A percentile compares a stretch with the other conserved stretches of the same genome.
These are phyloP conservation scores for Trichomonas vaginalis DNA, from an alignment of 208 protist species.

Conservation along the genomic window DNA sequence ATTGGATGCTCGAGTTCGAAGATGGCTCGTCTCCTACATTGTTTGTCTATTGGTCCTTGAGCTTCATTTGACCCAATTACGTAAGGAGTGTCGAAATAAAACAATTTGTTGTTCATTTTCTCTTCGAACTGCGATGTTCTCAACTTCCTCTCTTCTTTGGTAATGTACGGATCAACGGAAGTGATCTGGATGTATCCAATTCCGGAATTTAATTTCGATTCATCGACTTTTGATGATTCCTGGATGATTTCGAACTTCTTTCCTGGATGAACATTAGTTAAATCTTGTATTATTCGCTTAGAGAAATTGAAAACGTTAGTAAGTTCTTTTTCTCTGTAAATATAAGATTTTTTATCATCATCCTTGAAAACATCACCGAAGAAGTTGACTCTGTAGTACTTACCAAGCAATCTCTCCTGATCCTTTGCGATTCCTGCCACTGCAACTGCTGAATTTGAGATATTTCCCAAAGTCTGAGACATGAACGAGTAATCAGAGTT, in stretches of 20 bases:
- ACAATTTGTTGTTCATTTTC: background rate
- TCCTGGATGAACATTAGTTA: background rate
- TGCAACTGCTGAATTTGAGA: background rate
- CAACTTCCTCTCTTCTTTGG: background rate
- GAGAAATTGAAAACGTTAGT: background rate
- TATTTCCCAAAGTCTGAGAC: background rate
- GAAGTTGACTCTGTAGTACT: background rate
- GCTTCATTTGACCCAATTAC: background rate
- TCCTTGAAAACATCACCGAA: background rate
- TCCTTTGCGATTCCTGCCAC: background rate
- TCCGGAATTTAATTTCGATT: background rate
- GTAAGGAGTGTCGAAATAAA: background rate
- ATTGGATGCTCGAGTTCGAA: background rate
- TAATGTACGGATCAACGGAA: background rate
- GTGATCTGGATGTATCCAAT: background rate
- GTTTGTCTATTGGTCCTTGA: background rate
- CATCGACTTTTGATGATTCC: background rate
- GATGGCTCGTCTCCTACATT: background rate
- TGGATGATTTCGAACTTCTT: background rate
- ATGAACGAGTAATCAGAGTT: background rate
- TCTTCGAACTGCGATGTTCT: background rate
- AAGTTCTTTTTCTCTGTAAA: background rate
- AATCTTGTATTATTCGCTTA: background rate
- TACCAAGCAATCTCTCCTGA: background rate
- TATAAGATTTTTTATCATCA: background rate